Evolutionary conservation across 2,329 filamentous ascomycete species (phyloP), one percentile per base, ranked within the genome.

Genomic region (Elsinoe batatas): DNA sequence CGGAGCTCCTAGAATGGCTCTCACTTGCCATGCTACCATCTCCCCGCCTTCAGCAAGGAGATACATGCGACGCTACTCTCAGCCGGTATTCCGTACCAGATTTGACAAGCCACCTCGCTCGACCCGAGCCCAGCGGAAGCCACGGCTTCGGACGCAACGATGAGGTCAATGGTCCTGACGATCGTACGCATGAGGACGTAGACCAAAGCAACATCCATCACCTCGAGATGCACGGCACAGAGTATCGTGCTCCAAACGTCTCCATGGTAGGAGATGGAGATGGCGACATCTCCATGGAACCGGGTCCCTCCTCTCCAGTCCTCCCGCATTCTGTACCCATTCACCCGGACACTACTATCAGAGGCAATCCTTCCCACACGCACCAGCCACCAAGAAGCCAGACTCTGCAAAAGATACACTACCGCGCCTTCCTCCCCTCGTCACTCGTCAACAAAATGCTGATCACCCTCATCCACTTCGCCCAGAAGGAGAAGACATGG

Each of bases 1-100:
- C 78, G 0, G 81, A 84, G 15, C 65, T 85, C 11, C 82, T 90
- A 60, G 88, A 93, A 69, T 93, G 85, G 83, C 65, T 91, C 0
- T 83, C 83, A 2, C 70, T 94, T n/a, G 66, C 84, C 4, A 76
- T 79, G 10, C 74, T 90, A 0, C 71, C 75, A 8, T 88, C 85
- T 56, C 81, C 84, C n/a, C 76, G 87, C 20, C 66, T 91, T 15
- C 63, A 69, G 10, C 66, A 70, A 3, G 66, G 65, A 8, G 85
- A 91, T 67, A 66, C 64, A 4, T 77, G 89, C 32, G 84, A 91
- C 67, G 72, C 80, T 0, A 87, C 84, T 64, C 71, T 93, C 2
- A 85, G 82, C 22, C 78, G 83, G 18, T 91, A 91, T 66, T 68
- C 72, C 10, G 72, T 80, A 1, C 84, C 85, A 7, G 40, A 53